Conservation (phyloP, 2,329 filamentous ascomycete species). For the Cryphonectria carpinicola region DNA sequence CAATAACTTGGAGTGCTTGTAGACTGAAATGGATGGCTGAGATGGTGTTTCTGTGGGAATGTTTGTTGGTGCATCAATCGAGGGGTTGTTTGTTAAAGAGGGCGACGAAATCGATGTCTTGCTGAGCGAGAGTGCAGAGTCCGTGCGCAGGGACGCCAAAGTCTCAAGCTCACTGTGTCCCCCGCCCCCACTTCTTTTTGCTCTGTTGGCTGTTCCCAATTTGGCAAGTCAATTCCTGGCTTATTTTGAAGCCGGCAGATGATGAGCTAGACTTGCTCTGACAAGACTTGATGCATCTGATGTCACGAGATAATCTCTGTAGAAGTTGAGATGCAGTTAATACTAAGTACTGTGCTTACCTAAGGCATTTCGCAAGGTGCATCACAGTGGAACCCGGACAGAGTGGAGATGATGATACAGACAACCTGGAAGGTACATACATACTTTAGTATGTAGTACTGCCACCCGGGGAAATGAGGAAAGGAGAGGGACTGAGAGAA, state of each 20-base stretch:
- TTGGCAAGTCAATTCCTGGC: background rate
- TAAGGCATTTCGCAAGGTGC: background rate
- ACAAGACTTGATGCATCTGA: background rate
- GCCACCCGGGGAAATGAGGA: background rate
- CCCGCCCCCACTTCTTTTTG: background rate
- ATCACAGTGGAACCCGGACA: background rate
- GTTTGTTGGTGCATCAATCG: background rate
- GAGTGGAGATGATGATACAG: background rate
- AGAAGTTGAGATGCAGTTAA: background rate
- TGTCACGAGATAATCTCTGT: background rate
- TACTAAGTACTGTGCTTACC: background rate
- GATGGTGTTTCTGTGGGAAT: background rate
- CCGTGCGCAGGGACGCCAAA: background rate
- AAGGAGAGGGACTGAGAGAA: background rate
- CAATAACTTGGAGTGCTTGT: background rate
- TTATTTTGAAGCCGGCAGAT: too few species aligned
- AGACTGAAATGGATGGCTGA: background rate
- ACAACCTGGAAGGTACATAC: background rate
- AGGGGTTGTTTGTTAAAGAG: background rate
- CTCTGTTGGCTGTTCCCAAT: background rate
- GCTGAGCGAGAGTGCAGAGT: background rate
- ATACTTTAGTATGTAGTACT: background rate
- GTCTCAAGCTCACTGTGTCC: background rate
- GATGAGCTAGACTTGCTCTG: background rate
- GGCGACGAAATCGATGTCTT: background rate